Evolutionary conservation across 78 protist species (phyloP).

Genomic region (Dictyostelium discoideum): DNA sequence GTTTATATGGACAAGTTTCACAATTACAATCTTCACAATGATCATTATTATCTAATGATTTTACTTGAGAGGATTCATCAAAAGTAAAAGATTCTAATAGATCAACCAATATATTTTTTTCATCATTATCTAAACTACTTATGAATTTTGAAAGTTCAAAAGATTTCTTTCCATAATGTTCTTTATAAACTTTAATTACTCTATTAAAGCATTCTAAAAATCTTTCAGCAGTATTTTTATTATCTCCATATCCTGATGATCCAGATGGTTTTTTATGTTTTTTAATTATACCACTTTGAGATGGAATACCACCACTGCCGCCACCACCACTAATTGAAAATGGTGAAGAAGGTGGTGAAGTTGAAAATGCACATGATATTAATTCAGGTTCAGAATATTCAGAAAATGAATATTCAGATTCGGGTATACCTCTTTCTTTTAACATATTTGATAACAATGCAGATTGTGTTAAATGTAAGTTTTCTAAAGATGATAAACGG

Average conservation of each 20-base stretch:
- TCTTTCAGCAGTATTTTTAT: constrained; percentile 38
- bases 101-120: constrained; percentile 33
- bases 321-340: constrained; percentile 2
- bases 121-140: constrained; percentile 19
- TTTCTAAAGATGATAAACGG: constrained; percentile 21
- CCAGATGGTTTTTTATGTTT: not conserved
- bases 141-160: constrained; percentile 1
- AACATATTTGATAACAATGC: constrained; percentile 3
- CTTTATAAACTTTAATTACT: constrained; percentile 59
- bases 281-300: not conserved
- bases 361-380: constrained; percentile 8
- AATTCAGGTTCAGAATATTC: constrained; percentile 15
- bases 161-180: constrained; percentile 1
- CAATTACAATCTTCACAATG: constrained; percentile 46
- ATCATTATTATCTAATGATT: not conserved
- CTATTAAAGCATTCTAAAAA: constrained; percentile 52
- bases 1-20: constrained; percentile 26
- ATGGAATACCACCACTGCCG: not conserved
- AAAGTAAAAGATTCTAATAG: constrained; percentile 67
- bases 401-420: not conserved
- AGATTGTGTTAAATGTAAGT: constrained; percentile 8
- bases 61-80: constrained; percentile 43
- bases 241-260: not conserved
- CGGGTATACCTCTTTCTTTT: constrained; percentile 16
- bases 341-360: constrained; percentile 44